phyloP scores from a whole-genome alignment of 768 basidiomycete genomes.

The Fomitopsis pulvina region DNA sequence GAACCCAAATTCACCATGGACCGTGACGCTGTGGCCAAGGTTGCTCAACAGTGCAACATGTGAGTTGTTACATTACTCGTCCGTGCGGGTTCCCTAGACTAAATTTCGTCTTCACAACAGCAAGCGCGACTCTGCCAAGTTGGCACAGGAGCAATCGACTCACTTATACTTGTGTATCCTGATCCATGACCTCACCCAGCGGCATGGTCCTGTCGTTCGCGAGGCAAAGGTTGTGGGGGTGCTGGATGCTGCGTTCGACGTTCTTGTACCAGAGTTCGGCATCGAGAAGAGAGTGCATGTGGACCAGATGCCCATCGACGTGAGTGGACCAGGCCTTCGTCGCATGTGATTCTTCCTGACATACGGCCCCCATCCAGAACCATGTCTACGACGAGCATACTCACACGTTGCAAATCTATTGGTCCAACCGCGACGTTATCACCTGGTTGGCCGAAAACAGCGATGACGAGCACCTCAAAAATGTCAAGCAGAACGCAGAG shows the following conservation, averaged over 20 bases:
- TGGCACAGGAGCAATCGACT: conserved; percentile 94
- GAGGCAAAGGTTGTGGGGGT: conserved; percentile 94
- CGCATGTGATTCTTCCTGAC: not conserved
- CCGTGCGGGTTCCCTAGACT: conserved; percentile 3
- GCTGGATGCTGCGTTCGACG: conserved; percentile 97
- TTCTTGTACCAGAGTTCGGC: conserved; percentile 92
- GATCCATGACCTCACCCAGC: conserved; percentile 88
- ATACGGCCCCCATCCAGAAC: conserved; percentile 44
- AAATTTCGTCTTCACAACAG: conserved; percentile 31
- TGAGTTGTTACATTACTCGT: conserved; percentile 29
- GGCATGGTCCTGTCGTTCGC: conserved; percentile 92
- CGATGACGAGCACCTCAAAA: conserved; percentile 93
- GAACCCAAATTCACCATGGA: conserved; percentile 96
- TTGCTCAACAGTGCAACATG: conserved; percentile 98
- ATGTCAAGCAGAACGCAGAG: conserved; percentile 89
- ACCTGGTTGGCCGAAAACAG: conserved; percentile 93
- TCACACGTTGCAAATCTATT: conserved; percentile 90
- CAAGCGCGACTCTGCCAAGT: conserved; percentile 83
- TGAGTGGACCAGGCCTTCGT: conserved; percentile 30
- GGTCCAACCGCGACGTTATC: conserved; percentile 93
- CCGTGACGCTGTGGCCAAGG: conserved; percentile 94
- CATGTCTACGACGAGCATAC: conserved; percentile 95
- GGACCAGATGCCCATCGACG: conserved; percentile 98
- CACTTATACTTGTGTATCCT: conserved; percentile 94
- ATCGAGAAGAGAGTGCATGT: conserved; percentile 99